Conservation (phyloP, 176 grass and related monocot genomes). For the Canna indica region DNA sequence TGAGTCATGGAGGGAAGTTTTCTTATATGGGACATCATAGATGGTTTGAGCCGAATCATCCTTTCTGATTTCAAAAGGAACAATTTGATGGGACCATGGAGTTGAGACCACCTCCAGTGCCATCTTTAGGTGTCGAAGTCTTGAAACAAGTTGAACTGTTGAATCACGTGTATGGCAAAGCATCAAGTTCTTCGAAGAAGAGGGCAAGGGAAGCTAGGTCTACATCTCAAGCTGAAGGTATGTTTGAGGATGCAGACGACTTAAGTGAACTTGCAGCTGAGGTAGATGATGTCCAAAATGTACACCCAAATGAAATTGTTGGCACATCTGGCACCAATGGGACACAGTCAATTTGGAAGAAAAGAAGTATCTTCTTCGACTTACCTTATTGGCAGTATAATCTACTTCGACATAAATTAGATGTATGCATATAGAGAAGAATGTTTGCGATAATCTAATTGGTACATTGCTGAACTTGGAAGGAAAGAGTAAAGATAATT, state of each 20-base stretch:
- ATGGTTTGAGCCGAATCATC: not conserved
- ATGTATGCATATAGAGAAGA: conserved; percentile 3
- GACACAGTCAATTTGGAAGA: not conserved
- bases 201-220: too few relatives aligned
- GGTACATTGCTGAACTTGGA: too few relatives aligned
- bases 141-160: too few relatives aligned
- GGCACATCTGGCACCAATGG: not conserved
- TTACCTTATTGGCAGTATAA: too few relatives aligned
- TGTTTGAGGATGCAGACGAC: not conserved
- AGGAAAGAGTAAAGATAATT: not conserved
- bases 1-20: not conserved
- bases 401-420: not conserved
- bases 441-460: conserved; percentile 4
- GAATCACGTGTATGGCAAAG: too few relatives aligned
- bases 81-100: not conserved
- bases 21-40: too few relatives aligned
- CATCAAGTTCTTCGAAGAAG: not conserved
- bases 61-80: conserved; percentile 6
- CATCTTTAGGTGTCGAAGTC: too few relatives aligned
- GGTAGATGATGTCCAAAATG: too few relatives aligned
- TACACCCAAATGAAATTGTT: not conserved
- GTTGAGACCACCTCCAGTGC: too few relatives aligned
- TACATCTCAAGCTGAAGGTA: too few relatives aligned
- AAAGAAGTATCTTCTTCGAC: conserved; percentile 3
- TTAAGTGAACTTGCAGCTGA: not conserved